Percentiles rank a stretch among this genome's conserved stretches.
These are phyloP conservation scores for Biancaea sappan DNA, from an alignment of 306 rosid genomes.

Conservation along the genomic window DNA sequence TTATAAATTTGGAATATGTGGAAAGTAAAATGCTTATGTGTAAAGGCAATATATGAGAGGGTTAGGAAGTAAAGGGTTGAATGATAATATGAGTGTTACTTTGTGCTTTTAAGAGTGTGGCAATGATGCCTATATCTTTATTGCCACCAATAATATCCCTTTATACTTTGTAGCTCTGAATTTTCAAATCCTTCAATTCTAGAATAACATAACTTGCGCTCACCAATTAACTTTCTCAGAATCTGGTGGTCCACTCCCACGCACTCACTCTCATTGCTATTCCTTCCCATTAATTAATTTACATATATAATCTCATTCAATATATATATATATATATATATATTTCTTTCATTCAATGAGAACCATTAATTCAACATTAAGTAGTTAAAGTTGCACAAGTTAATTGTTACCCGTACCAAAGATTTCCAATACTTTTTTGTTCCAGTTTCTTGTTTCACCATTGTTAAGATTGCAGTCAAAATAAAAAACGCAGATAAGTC, in stretches of 20 bases:
- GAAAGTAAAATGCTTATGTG: neutral
- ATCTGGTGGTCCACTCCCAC: conserved; percentile 41
- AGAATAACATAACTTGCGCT: conserved; percentile 21
- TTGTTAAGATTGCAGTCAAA: neutral
- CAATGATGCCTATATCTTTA: conserved; percentile 64
- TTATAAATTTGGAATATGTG: neutral
- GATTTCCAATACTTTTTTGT: no score
- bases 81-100: conserved; percentile 25
- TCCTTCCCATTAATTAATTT: neutral
- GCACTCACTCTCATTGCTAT: conserved; percentile 34
- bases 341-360: no score
- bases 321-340: no score
- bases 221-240: conserved; percentile 30
- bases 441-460: no score
- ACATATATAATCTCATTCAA: conserved; percentile 36
- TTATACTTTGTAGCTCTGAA: conserved; percentile 34
- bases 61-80: conserved; percentile 6
- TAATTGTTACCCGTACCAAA: no score
- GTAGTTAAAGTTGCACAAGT: neutral
- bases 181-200: conserved; percentile 10
- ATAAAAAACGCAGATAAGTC: no score
- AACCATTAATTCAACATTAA: no score
- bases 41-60: neutral
- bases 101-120: conserved; percentile 50
- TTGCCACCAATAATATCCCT: conserved; percentile 36